Evolutionary conservation across 179 eudicot genomes (phyloP), one percentile per base, ranked within the genome.

Genomic region (Beta lomatogona): DNA sequence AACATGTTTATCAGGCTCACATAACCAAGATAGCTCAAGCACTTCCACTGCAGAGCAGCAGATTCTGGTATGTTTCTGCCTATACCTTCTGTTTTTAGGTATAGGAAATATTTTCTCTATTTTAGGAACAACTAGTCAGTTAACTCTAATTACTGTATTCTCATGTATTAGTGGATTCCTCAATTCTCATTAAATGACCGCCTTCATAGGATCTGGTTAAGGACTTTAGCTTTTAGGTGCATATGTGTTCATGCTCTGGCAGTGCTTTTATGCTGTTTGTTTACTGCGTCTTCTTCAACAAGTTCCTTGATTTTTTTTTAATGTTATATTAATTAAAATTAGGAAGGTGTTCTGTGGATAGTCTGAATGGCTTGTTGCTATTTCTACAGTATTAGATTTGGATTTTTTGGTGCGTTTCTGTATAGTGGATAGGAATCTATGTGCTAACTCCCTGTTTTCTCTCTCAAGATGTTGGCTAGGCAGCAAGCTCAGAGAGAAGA

Each of bases 401-500:
- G 21, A 41, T 31, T 5, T 71, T 48, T 18, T 76, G 44, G 28
- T 41, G 58, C 48, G 28, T 52, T 57, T 77, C 60, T 48, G 61
- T 76, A 14, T 22, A 82, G 77, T 52, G 79, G 53, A 50, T 71
- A 50, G 50, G 60, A 22, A 31, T 5, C 28, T 11, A 53, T 50
- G 54, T 41, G 15, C 74, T 81, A 67, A 77, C 48, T 64, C 21
- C 69, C 72, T 71, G 48, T 68, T 81, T 68, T 59, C 5, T 65
- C 66, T 79, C 67, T 83, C 75, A 88, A 97, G 99, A 79, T 97
- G 69, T 89, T 97, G 91, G 99, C 99, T 57, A 92, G 99, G 87
- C 99, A 97, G 90, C 99, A 97, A 87, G 99, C 99, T 82, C 99
- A 94, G 86, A 91, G 99, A 86, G 99, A 97, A 89, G 99, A 97